Conservation (phyloP, 495 filamentous ascomycete species). For the Aspergillus affinis region DNA sequence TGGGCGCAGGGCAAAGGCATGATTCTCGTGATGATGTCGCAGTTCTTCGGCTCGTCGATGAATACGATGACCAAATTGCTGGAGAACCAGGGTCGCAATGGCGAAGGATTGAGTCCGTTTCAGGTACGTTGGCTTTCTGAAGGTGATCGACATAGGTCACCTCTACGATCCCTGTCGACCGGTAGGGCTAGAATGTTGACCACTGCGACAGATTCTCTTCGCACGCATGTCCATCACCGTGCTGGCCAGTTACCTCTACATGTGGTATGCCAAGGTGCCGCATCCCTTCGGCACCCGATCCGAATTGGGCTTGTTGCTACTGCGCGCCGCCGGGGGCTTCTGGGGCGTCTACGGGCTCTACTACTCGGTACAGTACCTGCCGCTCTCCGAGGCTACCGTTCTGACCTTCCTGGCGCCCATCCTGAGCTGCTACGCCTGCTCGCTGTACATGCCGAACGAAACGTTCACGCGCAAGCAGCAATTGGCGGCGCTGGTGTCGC, state of each 20-base stretch:
- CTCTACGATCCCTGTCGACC: too few species aligned
- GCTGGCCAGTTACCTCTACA: conserved; percentile 66
- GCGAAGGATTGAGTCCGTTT: conserved; percentile 76
- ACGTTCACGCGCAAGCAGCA: conserved; percentile 79
- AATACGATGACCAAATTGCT: conserved; percentile 78
- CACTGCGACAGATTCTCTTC: conserved; percentile 64
- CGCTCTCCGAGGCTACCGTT: conserved; percentile 87
- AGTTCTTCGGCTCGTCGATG: conserved; percentile 88
- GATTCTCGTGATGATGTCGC: conserved; percentile 69
- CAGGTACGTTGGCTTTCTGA: conserved; percentile 49
- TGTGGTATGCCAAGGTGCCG: conserved; percentile 67
- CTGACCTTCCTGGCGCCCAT: conserved; percentile 87
- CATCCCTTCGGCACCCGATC: conserved; percentile 68
- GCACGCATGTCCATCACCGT: conserved; percentile 78
- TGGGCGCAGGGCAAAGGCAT: conserved; percentile 70
- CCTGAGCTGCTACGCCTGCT: conserved; percentile 80
- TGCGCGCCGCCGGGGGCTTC: conserved; percentile 74
- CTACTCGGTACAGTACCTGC: conserved; percentile 83
- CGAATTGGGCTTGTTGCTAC: conserved; percentile 64
- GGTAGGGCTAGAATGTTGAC: not conserved
- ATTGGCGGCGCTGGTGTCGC: conserved; percentile 70
- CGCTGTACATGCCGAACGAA: conserved; percentile 67
- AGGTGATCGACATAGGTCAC: not conserved
- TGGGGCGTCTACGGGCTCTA: conserved; percentile 81
- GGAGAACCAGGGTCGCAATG: conserved; percentile 64